phyloP scores from a whole-genome alignment of 2,329 filamentous ascomycete genomes.

The Penicillium decumbens region DNA sequence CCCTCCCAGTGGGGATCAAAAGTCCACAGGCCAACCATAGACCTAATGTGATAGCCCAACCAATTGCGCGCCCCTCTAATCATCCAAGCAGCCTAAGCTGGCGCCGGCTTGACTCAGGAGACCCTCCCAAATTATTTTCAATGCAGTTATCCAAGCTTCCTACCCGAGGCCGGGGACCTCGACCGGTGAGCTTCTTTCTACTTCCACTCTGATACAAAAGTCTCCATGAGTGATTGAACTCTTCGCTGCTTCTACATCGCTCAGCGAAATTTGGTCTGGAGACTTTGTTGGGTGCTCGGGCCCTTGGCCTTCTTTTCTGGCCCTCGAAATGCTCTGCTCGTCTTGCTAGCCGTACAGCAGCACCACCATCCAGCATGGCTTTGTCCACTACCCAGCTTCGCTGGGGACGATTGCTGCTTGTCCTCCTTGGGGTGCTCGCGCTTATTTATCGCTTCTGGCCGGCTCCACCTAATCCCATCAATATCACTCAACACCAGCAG shows the following conservation, averaged over 20 bases:
- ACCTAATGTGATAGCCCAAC: too few species aligned
- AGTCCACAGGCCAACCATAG: too few species aligned
- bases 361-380: not conserved
- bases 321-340: not conserved
- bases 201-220: too few species aligned
- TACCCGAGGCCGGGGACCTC: too few species aligned
- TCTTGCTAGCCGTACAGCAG: not conserved
- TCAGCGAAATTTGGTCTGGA: not conserved
- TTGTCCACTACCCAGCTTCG: not conserved
- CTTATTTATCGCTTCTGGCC: not conserved
- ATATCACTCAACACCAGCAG: not conserved
- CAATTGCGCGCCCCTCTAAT: too few species aligned
- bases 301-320: too few species aligned
- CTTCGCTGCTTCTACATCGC: too few species aligned
- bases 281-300: too few species aligned
- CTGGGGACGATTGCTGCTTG: not conserved
- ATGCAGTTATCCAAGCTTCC: not conserved
- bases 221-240: too few species aligned
- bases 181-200: too few species aligned
- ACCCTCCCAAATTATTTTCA: not conserved
- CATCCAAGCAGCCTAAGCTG: too few species aligned
- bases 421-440: not conserved
- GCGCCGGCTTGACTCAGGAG: not conserved
- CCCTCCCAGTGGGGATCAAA: too few species aligned
- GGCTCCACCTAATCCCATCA: not conserved